Conservation (phyloP, 768 basidiomycete genomes). For the Collybia sordida region DNA sequence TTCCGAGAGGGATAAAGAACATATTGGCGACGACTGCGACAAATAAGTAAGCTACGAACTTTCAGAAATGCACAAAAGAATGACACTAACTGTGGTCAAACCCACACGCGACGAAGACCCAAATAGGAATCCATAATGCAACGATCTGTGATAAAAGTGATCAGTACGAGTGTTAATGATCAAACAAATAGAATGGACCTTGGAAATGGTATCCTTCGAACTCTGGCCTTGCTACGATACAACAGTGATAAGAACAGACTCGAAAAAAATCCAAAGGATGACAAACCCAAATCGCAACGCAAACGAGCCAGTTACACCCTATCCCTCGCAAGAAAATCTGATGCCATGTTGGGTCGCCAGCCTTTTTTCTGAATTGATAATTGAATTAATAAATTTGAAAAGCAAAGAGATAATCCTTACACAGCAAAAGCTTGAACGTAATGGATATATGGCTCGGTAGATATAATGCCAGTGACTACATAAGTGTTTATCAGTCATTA, state of each 20-base stretch:
- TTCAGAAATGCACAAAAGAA: background rate
- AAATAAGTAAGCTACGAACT: background rate
- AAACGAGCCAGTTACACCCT: slow-evolving; percentile 78
- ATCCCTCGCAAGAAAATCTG: slow-evolving; percentile 74
- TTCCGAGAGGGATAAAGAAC: slow-evolving; percentile 70
- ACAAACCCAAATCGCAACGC: slow-evolving; percentile 70
- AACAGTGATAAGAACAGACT: no score
- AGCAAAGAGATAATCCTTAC: slow-evolving; percentile 34
- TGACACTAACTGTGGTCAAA: slow-evolving; percentile 60
- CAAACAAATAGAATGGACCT: slow-evolving; percentile 32
- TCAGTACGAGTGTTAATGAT: background rate
- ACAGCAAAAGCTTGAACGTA: slow-evolving; percentile 56
- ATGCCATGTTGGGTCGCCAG: slow-evolving; percentile 64
- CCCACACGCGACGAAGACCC: slow-evolving; percentile 45
- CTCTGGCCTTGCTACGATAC: slow-evolving; percentile 62
- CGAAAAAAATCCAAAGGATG: background rate
- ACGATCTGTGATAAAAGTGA: slow-evolving; percentile 35
- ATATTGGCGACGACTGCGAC: slow-evolving; percentile 53
- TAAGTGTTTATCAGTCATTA: background rate
- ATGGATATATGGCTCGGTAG: slow-evolving; percentile 52
- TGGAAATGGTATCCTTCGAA: slow-evolving; percentile 67
- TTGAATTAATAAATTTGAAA: background rate
- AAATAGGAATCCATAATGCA: slow-evolving; percentile 73
- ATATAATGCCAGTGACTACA: slow-evolving; percentile 60
- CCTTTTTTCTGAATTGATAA: slow-evolving; percentile 56